A percentile compares a stretch with the other conserved stretches of the same genome.
Conservation (phyloP, 768 basidiomycete species). For the Porphyrellus cyaneotinctus region DNA sequence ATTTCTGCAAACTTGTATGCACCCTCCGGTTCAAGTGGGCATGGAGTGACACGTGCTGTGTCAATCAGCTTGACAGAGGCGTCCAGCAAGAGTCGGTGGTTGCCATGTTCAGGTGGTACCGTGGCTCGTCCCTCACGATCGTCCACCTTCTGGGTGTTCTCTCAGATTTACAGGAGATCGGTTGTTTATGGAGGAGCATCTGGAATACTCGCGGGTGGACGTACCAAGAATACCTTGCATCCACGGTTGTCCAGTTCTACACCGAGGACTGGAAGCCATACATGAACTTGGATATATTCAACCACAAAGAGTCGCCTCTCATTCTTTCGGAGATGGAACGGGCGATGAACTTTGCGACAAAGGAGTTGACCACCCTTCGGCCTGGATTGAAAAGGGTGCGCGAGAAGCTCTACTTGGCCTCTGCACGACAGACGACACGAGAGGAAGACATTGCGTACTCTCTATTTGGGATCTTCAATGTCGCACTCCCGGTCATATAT, state of each 20-base stretch:
- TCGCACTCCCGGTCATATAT: neutral
- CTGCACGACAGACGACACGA: neutral
- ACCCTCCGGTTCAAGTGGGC: neutral
- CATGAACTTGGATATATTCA: neutral
- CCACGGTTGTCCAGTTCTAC: neutral
- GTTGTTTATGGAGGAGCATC: neutral
- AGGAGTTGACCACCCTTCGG: neutral
- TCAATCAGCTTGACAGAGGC: neutral
- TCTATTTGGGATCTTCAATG: neutral
- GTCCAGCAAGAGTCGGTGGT: neutral
- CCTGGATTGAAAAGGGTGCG: neutral
- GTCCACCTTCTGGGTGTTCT: neutral
- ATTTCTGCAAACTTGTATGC: neutral
- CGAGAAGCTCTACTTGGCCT: neutral
- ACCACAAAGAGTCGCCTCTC: neutral
- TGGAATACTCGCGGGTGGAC: neutral
- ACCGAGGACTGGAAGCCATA: neutral
- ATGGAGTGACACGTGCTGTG: neutral
- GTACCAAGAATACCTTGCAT: neutral
- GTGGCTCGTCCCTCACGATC: neutral
- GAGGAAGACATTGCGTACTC: neutral
- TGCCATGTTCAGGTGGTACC: conserved; percentile 1
- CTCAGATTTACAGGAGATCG: neutral
- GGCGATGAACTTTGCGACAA: neutral
- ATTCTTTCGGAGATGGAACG: neutral